Conservation (phyloP, 306 rosid species). For the Urtica urens region DNA sequence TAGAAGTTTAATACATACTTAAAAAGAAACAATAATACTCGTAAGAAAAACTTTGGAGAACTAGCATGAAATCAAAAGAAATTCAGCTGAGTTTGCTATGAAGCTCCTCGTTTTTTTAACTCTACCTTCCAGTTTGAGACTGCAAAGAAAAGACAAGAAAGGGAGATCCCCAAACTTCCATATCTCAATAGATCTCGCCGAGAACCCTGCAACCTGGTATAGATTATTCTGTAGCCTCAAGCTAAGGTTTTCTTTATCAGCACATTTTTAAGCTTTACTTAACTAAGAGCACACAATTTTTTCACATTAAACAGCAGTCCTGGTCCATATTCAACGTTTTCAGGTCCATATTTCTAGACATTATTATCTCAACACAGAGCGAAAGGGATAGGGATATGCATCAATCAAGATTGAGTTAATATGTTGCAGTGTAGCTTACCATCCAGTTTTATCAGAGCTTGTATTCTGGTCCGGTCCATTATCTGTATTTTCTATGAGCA, state of each 20-base stretch:
- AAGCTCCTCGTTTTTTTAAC: conserved; percentile 9
- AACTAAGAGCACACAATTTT: no score
- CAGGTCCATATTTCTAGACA: conserved; percentile 3
- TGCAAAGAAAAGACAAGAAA: conserved; percentile 73
- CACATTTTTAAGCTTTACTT: no score
- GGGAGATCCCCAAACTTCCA: conserved; percentile 84
- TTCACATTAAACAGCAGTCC: no score
- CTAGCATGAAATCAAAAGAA: background rate
- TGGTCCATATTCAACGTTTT: background rate
- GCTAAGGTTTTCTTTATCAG: conserved; percentile 22
- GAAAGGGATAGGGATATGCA: background rate
- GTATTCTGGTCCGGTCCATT: conserved; percentile 19
- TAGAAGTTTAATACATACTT: conserved; percentile 6
- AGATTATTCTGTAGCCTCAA: conserved; percentile 56
- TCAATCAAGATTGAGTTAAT: background rate
- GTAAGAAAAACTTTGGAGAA: background rate
- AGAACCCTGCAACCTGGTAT: conserved; percentile 93
- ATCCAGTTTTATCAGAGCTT: conserved; percentile 25
- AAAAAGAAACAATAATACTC: background rate
- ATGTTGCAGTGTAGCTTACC: conserved; percentile 36
- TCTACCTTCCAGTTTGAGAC: conserved; percentile 80
- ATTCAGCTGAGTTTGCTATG: background rate
- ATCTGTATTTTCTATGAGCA: conserved; percentile 27
- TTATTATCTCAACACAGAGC: background rate
- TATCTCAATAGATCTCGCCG: conserved; percentile 78